Conservation (phyloP, 305 asterid species). For the Solanum chacoense region DNA sequence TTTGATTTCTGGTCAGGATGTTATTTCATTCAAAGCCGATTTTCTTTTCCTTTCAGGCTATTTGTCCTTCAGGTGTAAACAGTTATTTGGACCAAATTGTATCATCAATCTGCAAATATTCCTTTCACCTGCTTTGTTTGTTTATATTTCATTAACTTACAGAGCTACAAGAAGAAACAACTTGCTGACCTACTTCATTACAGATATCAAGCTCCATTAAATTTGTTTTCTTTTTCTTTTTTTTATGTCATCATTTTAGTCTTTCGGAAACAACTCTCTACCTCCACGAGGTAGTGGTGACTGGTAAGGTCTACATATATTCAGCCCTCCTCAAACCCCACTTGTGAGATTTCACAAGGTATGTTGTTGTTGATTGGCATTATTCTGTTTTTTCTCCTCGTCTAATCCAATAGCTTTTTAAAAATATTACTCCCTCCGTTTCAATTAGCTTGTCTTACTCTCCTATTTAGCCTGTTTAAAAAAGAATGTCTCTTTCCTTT, state of each 20-base stretch:
- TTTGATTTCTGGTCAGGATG: neutral
- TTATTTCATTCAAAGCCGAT: neutral
- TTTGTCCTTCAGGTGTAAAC: neutral
- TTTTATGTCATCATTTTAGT: neutral
- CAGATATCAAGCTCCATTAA: neutral
- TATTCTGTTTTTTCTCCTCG: neutral
- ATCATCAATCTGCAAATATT: neutral
- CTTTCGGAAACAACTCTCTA: neutral
- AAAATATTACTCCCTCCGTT: neutral
- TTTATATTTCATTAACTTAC: neutral
- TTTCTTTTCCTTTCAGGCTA: neutral
- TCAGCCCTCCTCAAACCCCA: neutral
- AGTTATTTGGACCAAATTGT: neutral
- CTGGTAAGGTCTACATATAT: neutral
- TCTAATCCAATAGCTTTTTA: neutral
- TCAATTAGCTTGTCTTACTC: neutral
- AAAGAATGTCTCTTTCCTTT: neutral
- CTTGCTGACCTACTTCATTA: neutral
- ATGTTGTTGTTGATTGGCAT: neutral
- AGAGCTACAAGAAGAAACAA: neutral
- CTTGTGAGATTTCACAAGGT: neutral
- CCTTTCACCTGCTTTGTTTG: neutral
- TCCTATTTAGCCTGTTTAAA: neutral
- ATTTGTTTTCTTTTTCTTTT: neutral
- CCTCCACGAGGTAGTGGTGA: neutral